Conservation (phyloP, 2,329 filamentous ascomycete species). For the Alternaria incomplexa region DNA sequence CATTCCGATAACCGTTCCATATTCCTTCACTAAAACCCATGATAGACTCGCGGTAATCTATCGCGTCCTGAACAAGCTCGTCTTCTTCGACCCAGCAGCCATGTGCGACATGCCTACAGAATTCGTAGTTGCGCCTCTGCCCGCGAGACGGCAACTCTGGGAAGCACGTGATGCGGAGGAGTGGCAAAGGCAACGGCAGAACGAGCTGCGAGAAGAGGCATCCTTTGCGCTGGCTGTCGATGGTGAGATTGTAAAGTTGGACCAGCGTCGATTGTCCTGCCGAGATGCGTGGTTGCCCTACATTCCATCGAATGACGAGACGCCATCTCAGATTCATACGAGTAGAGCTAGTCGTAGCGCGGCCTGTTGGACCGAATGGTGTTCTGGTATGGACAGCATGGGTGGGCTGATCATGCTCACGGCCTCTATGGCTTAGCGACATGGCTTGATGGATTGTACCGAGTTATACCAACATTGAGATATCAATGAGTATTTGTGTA, state of each 20-base stretch:
- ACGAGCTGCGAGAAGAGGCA: slow-evolving; percentile 24
- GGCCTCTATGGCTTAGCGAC: slow-evolving; percentile 39
- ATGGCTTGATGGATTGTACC: too few species aligned
- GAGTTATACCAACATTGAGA: background rate
- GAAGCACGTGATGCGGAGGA: slow-evolving; percentile 47
- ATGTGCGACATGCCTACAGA: slow-evolving; percentile 46
- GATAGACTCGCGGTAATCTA: slow-evolving; percentile 51
- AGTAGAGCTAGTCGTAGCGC: slow-evolving; percentile 1
- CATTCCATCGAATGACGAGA: background rate
- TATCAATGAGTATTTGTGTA: background rate
- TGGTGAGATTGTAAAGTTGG: slow-evolving; percentile 44
- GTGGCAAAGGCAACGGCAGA: slow-evolving; percentile 42
- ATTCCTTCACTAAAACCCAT: background rate
- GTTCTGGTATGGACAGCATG: slow-evolving; percentile 54
- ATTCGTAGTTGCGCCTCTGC: slow-evolving; percentile 53
- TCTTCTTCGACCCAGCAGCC: slow-evolving; percentile 51
- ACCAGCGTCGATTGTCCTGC: slow-evolving; percentile 29
- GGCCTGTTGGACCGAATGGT: slow-evolving; percentile 54
- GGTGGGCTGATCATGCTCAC: slow-evolving; percentile 56
- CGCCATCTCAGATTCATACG: background rate
- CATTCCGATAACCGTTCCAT: background rate
- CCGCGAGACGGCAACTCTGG: slow-evolving; percentile 53
- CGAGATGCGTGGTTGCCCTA: slow-evolving; percentile 17
- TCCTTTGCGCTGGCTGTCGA: slow-evolving; percentile 39
- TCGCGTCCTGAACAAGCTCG: slow-evolving; percentile 51